Base-by-base conservation (phyloP, 108 stramenopile genomes). In the Skeletonema marinoi region DNA sequence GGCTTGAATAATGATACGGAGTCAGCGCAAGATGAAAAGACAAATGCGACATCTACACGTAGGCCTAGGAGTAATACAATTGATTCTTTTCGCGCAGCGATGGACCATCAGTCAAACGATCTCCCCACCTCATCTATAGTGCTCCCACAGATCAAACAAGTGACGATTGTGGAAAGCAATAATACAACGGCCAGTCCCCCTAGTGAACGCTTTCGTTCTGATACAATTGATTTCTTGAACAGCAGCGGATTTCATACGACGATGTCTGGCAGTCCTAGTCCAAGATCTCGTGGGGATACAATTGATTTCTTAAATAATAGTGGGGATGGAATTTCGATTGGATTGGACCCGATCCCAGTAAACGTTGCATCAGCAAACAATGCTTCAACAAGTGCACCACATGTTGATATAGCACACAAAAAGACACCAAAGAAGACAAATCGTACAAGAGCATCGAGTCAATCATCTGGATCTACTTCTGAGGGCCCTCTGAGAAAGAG, bases 341-440 rank as follows among this genome's bases (percentile, higher is more conserved):
- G 21, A 65, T 21, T 38, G 31, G 44, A 46, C 16, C 44, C 44
- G 44, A 46, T 46, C 44, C 44, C 54, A 56, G 54, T 56, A 56
- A 56, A 56, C 54, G 25, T 25, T 56, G 25, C 54, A 21, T 10
- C 54, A 42, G 9, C 65, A n/a, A 25, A 30, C 8, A 33, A 13
- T 54, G 68, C 32, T 25, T n/a, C 51, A 29, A 35, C 29, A 46
- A 60, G 36, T 66, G 60, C 29, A 35, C 30, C 4, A 19, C 51
- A 39, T 17, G 42, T 14, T 13, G 70, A 59, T 46, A 51, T 66
- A n/a, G 65, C 65, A 39, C 66, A 60, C 54, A 6, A 25, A 25
- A 75, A 81, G 75, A 81, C 80, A 66, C 80, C 80, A 35, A 75
- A 75, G 64, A 81, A 74, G 39, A 75, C 51, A 29, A 81, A 81